Conservation (phyloP, 176 grass and related monocot genomes). For the Poa pratensis region DNA sequence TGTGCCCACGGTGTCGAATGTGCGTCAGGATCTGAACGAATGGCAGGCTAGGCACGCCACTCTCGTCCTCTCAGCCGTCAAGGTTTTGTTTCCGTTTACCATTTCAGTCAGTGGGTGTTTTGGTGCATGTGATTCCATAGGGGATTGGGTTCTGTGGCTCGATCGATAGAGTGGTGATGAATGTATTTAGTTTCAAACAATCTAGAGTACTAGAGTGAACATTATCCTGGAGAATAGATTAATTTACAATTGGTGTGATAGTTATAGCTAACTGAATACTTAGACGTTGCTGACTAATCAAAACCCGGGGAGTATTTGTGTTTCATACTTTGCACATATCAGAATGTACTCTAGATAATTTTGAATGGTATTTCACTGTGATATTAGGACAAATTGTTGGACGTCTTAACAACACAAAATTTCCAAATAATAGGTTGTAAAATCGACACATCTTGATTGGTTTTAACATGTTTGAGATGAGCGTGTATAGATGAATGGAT, state of each 20-base stretch:
- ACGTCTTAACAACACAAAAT: conserved; percentile 4
- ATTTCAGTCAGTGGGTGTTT: conserved; percentile 19
- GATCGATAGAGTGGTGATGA: neutral
- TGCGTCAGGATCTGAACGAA: conserved; percentile 97
- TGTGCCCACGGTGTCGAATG: conserved; percentile 86
- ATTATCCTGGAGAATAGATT: neutral
- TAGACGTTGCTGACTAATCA: neutral
- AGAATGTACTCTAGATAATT: conserved; percentile 13
- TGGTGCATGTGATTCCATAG: conserved; percentile 16
- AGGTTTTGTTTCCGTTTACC: conserved; percentile 55
- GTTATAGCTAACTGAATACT: conserved; percentile 23
- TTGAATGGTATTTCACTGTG: neutral
- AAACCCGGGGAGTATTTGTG: neutral
- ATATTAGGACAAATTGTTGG: neutral
- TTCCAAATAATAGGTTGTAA: conserved; percentile 9
- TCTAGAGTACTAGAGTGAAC: neutral
- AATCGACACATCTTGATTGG: neutral
- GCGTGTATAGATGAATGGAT: neutral
- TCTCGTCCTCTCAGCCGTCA: conserved; percentile 85
- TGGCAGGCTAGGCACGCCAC: conserved; percentile 94
- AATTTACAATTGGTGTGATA: neutral
- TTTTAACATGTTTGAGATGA: neutral
- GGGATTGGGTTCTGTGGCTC: neutral
- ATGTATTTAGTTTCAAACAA: neutral
- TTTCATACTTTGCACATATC: neutral